Evolutionary conservation across 2,329 filamentous ascomycete species (phyloP), one percentile per base, ranked within the genome.

Genomic region (Xylariaceae sp.): DNA sequence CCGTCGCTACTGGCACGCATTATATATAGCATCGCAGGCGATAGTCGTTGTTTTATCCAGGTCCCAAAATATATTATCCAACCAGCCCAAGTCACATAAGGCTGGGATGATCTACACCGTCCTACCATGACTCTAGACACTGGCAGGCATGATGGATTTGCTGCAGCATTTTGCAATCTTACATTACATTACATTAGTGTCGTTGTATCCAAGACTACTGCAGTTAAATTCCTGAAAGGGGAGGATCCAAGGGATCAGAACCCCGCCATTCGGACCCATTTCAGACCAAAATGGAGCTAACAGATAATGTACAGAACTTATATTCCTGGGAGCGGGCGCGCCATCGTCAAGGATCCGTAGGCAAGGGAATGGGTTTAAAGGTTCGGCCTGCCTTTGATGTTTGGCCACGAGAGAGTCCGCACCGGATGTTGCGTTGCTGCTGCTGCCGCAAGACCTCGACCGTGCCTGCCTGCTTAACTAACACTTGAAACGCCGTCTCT

Each of bases 201-300:
- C 15, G n/a, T 10, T 15, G 23, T 51, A 51, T 51, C 23, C 23
- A 51, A 15, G 18, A 34, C 23, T 50, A 50, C 48, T 35, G 49
- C 49, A 30, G 23, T 51, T 51, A 23, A 10, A 23, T 51, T 50
- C 11, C 49, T 51, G 49, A 51, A 51, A 51, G 49, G 49, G 49
- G 49, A 51, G 10, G 18, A 13, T 51, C 18, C 49, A 51, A 51
- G 49, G 49, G 30, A 53, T 39, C 49, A 8, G 49, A 51, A 51
- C 62, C 62, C 62, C 62, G 62, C 62, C 59, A 51, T 59, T 52
- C 53, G 11, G 39, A 17, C 50, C 52, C n/a, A 58, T 51, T 51
- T 23, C 10, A 17, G 7, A 9, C n/a, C 48, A 17, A 51, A 51
- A 51, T 51, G 23, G 49, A 51, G 49, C 49, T 35, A 51, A 51